Base-by-base conservation (phyloP, 208 protist genomes). In the Wallacemonas sp. region DNA sequence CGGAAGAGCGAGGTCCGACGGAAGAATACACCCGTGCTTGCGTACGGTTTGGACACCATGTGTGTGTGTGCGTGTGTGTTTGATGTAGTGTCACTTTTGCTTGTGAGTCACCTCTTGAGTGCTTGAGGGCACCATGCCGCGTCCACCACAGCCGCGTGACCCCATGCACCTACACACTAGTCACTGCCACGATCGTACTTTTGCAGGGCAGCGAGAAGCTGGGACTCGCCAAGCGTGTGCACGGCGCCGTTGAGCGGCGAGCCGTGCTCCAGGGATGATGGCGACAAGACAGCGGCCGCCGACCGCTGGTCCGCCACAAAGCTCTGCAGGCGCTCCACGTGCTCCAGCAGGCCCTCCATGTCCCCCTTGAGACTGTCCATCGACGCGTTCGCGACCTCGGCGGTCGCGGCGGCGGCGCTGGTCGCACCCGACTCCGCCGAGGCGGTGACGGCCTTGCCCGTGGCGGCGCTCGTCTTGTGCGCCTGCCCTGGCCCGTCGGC, bases 281-380 rank as follows among this genome's bases (percentile, higher is more conserved):
- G 4, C 16, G 52, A 23, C 7, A 23, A 41, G 11, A 23, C 20
- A 8, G 32, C 26, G 52, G 4, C 12, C 8, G 52, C 11, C 4
- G 4, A 11, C 7, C 52, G 26, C 29, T 59, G 52, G 12, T 59
- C 52, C 1, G 52, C 32, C n/a, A 59, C 52, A 18, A 59, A 59
- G 52, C 31, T 59, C 22, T 59, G 26, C 52, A 59, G 31, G n/a
- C 32, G 26, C n/a, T 59, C 52, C 16, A 59, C 52, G 52, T 59
- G 52, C 14, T 59, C 52, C 5, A 59, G 52, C 4, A 59, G 31
- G 31, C 52, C 32, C 52, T 59, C 52, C 52, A 59, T 41, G 52
- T 59, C 52, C 18, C 29, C 52, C 8, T 59, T 36, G 16, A 59
- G 8, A 3, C 20, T 7, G 4, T 55, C 48, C 25, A 32, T 4